These are phyloP conservation scores for Rhizophagus sp. DNA, from an alignment of 192 early-diverging fungal species.

Conservation along the genomic window DNA sequence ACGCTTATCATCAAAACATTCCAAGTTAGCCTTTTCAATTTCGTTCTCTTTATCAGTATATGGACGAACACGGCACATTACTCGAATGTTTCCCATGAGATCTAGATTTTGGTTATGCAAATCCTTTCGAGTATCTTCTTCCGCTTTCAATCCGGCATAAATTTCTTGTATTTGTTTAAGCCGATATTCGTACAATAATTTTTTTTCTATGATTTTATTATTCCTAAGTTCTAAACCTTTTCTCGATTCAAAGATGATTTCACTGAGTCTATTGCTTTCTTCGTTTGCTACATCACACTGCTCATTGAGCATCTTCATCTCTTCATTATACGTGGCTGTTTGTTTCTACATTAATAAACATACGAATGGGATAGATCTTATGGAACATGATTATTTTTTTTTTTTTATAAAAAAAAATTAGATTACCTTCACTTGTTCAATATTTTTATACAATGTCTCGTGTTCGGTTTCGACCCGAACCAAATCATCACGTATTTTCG, in stretches of 20 bases:
- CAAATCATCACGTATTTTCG: not conserved
- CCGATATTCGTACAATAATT: not conserved
- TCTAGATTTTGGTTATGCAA: conserved; percentile 94
- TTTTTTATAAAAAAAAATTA: not conserved
- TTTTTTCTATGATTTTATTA: not conserved
- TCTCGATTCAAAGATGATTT: not conserved
- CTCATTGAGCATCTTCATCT: not conserved
- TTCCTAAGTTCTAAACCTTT: not conserved
- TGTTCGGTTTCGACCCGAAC: not conserved
- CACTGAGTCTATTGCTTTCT: not conserved
- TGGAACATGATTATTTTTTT: not conserved
- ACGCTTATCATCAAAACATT: not conserved
- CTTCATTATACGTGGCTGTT: not conserved
- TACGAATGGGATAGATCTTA: not conserved
- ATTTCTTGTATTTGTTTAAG: not conserved
- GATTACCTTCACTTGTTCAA: not conserved
- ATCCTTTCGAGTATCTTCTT: conserved; percentile 77
- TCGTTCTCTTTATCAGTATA: conserved; percentile 40
- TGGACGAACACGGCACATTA: conserved; percentile 94
- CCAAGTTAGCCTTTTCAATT: not conserved
- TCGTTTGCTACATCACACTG: not conserved
- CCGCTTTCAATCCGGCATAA: conserved; percentile 29
- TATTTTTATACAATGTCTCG: not conserved
- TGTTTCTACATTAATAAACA: not conserved
- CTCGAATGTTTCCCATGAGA: conserved; percentile 95